Conservation (phyloP, 108 stramenopile species). For the Skeletonema tropicum region DNA sequence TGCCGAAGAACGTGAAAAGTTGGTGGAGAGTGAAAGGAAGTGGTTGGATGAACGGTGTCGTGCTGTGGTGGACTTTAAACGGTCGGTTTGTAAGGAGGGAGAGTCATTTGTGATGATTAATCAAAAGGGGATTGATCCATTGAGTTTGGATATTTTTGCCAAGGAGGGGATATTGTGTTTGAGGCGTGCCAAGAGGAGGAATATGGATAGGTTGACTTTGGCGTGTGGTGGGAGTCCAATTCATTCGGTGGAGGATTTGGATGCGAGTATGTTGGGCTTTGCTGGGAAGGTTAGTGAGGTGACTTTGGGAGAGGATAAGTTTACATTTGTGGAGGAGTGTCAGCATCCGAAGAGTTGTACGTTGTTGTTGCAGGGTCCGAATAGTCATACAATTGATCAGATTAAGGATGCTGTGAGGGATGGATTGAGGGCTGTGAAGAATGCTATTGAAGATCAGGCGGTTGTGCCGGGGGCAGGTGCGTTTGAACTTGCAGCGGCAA, state of each 20-base stretch:
- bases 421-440: slow-evolving; percentile 96
- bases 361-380: slow-evolving; percentile 96
- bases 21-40: slow-evolving; percentile 96
- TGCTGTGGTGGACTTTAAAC: slow-evolving; percentile 96
- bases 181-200: slow-evolving; percentile 97
- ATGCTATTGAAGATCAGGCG: slow-evolving; percentile 93
- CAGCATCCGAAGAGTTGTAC: slow-evolving; percentile 91
- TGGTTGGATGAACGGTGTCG: slow-evolving; percentile 98
- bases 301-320: slow-evolving; percentile 98
- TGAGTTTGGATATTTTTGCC: slow-evolving; percentile 97
- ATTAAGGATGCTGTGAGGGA: slow-evolving; percentile 98
- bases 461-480: slow-evolving; percentile 98
- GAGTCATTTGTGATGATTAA: slow-evolving; percentile 98
- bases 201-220: slow-evolving; percentile 98
- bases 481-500: slow-evolving; percentile 92
- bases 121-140: slow-evolving; percentile 99
- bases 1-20: slow-evolving; percentile 97
- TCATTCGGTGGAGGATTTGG: slow-evolving; percentile 94
- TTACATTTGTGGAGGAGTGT: slow-evolving; percentile 99
- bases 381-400: slow-evolving; percentile 96
- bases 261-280: slow-evolving; percentile 87
- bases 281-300: slow-evolving; percentile 96
- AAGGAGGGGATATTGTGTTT: slow-evolving; percentile 99
- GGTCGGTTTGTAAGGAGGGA: slow-evolving; percentile 87
- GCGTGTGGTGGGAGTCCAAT: slow-evolving; percentile 97